Evolutionary conservation across 441 rosid genomes (phyloP).

Genomic region (Capsella rubella): DNA sequence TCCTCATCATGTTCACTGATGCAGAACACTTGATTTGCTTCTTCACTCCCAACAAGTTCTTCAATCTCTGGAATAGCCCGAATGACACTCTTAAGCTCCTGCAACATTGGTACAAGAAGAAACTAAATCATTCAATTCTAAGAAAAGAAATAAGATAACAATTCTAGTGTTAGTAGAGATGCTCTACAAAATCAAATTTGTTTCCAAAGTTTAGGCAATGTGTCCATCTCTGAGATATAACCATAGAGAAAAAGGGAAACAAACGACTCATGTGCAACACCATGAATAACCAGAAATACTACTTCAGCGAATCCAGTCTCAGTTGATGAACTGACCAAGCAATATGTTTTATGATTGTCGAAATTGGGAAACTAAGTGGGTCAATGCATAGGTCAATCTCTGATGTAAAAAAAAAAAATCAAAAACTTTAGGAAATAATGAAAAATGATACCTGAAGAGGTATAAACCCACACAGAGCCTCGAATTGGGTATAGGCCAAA

Average conservation of each 20-base stretch:
- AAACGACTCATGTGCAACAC: background rate
- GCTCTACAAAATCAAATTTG: background rate
- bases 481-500: conserved; percentile 87
- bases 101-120: conserved; percentile 31
- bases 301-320: background rate
- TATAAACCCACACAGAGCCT: conserved; percentile 89
- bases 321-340: background rate
- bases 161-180: background rate
- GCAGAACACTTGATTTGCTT: conserved; percentile 55
- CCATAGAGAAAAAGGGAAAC: background rate
- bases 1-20: conserved; percentile 59
- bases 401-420: no score
- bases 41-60: conserved; percentile 72
- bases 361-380: conserved; percentile 22
- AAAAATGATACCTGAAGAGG: conserved; percentile 60
- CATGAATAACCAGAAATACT: background rate
- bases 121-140: background rate
- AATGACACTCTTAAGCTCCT: conserved; percentile 91
- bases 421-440: background rate
- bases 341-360: background rate
- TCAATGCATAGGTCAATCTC: conserved; percentile 1
- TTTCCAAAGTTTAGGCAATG: background rate
- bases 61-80: conserved; percentile 80
- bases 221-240: background rate
- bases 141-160: background rate